Evolutionary conservation across 805 yeast genomes (phyloP), one percentile per base, ranked within the genome.

Genomic region (Candida nonsorbophila): DNA sequence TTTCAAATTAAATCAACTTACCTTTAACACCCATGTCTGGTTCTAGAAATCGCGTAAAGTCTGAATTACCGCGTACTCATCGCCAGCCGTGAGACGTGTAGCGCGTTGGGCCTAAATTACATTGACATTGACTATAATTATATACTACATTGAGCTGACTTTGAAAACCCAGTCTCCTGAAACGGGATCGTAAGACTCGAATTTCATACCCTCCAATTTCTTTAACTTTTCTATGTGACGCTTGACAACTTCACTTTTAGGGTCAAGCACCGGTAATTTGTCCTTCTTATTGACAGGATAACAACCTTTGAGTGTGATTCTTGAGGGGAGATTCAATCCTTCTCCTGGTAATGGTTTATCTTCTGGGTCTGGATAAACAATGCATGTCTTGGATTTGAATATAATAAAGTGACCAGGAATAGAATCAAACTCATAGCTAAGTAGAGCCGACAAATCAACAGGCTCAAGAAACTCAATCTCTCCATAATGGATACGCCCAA

Each of bases 401-500:
- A 68, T 59, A 22, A 90, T 71, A 11, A 84, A 44, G 14, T 70
- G 73, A 14, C 86, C 87, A 25, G 85, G 71, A 18, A 84, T 72
- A 25, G 77, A 72, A 10, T 39, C 41, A 16, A 40, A 28, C 10
- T 79, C 71, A 32, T 77, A 53, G 29, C 75, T 69, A 3, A 81
- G 69, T 41, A 79, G 66, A 4, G 75, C 57, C 0, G 94, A 75
- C 40, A 92, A 66, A 54, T 92, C 97, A 26, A 92, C 94, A 0
- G 96, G 94, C 30, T 71, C 65, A 28, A 76, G 50, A 51, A 88
- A 92, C 47, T 79, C 81, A 27, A 92, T 70, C 30, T 74, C 64
- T 25, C 98, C 99, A 47, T 65, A 76, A 32, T 79, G 79, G 37
- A 70, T 70, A 40, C 92, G 79, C 4, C 97, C 98, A 36, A 92